These are phyloP conservation scores for Funneliformis caledonium DNA, from an alignment of 371 early-diverging fungal genomes.

Conservation along the genomic window DNA sequence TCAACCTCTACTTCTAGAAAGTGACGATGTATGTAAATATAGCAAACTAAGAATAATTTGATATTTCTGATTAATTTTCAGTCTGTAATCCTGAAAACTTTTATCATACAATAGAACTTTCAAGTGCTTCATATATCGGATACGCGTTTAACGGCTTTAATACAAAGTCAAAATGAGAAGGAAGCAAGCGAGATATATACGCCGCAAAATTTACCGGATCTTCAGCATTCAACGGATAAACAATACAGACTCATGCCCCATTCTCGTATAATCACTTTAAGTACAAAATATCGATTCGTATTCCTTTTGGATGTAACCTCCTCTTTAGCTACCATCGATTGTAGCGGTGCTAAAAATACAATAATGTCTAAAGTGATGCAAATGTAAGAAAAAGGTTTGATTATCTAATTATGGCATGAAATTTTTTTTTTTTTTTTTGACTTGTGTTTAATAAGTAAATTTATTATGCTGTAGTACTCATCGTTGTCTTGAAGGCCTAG, in stretches of 20 bases:
- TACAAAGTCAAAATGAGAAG: constrained; percentile 39
- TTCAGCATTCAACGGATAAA: constrained; percentile 16
- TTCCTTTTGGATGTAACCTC: constrained; percentile 75
- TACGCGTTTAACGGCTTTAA: constrained; percentile 48
- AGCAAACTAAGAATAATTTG: background rate
- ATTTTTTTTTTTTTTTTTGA: background rate
- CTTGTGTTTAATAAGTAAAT: background rate
- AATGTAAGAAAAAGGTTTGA: constrained; percentile 46
- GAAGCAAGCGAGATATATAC: constrained; percentile 14
- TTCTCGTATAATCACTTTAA: constrained; percentile 63
- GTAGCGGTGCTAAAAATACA: constrained; percentile 52
- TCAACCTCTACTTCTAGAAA: constrained; percentile 28
- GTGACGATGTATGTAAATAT: constrained; percentile 18
- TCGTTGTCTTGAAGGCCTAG: constrained; percentile 39
- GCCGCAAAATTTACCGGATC: constrained; percentile 39
- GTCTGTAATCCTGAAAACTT: background rate
- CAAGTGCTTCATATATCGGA: constrained; percentile 47
- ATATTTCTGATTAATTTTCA: background rate
- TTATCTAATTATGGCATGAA: background rate
- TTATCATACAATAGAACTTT: constrained; percentile 43
- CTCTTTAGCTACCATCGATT: constrained; percentile 71
- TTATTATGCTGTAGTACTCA: constrained; percentile 42
- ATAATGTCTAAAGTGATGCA: constrained; percentile 59
- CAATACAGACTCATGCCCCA: constrained; percentile 64
- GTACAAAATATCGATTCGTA: constrained; percentile 64